Base-by-base conservation (phyloP, 768 basidiomycete genomes). In the Kwoniella bestiolae region DNA sequence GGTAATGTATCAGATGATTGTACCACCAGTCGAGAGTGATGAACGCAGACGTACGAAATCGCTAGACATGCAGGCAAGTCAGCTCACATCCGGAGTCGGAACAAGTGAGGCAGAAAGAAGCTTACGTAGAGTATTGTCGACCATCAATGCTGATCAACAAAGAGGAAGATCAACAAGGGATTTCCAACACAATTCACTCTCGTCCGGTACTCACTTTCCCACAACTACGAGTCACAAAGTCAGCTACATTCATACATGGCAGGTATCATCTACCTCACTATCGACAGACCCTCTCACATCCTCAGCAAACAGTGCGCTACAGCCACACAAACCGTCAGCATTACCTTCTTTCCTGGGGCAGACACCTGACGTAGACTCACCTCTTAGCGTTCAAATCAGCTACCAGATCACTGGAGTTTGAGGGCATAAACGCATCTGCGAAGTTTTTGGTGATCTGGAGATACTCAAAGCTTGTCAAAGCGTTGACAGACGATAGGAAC, bases 81-180 rank as follows among this genome's bases (percentile, higher is more conserved):
- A 64, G 38, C 52, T 55, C 7, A n/a, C 29, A 29, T 47, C 29
- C 9, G 0, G 34, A 5, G 32, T 55, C 18, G 34, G 32, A 5
- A 2, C 9, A n/a, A n/a, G 14, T 6, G 9, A n/a, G 12, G 50
- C 26, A 16, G 29, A 31, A 3, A 12, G 29, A 8, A 21, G 67
- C 72, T 70, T 44, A 69, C 73, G 73, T 72, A 5, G 70, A 62
- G 12, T 68, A 44, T 34, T 72, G 68, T 60, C 70, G 32, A 6
- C 70, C 70, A 55, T 71, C 65, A 41, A 74, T 65, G 38, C 72
- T 73, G n/a, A n/a, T n/a, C n/a, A n/a, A n/a, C n/a, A n/a, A n/a
- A n/a, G n/a, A n/a, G n/a, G n/a, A n/a, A n/a, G n/a, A n/a, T n/a
- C n/a, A n/a, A n/a, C n/a, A n/a, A n/a, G n/a, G n/a, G n/a, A n/a